These are phyloP conservation scores for Neonectria neomacrospora DNA, from an alignment of 2,329 filamentous ascomycete species.

Conservation along the genomic window DNA sequence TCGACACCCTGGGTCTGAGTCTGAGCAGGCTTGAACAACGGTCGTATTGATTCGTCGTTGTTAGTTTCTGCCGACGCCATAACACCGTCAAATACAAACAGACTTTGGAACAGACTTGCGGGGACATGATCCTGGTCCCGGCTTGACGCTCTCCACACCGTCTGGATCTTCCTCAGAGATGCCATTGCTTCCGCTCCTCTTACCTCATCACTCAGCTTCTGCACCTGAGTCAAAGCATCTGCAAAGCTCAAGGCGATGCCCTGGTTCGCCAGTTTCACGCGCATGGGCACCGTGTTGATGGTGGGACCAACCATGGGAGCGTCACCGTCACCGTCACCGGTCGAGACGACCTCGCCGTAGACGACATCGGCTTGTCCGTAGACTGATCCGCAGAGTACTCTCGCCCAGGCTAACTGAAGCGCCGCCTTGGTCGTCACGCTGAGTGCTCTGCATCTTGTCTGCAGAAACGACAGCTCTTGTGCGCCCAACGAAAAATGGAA, in stretches of 20 bases:
- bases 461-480: slow-evolving; percentile 18
- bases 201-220: slow-evolving; percentile 32
- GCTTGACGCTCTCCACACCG: slow-evolving; percentile 36
- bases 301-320: background rate
- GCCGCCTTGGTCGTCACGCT: slow-evolving; percentile 33
- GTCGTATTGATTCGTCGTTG: background rate
- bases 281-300: background rate
- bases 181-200: slow-evolving; percentile 32
- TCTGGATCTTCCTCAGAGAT: slow-evolving; percentile 37
- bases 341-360: slow-evolving; percentile 36
- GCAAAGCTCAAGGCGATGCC: background rate
- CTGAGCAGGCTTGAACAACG: background rate
- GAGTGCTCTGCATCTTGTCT: slow-evolving; percentile 24
- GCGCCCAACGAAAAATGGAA: background rate
- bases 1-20: background rate
- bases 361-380: slow-evolving; percentile 36
- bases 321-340: background rate
- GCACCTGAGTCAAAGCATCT: slow-evolving; percentile 1
- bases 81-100: slow-evolving; percentile 42
- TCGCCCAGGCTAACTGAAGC: slow-evolving; percentile 39
- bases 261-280: background rate
- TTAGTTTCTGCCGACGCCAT: background rate
- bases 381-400: slow-evolving; percentile 37
- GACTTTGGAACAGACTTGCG: slow-evolving; percentile 37
- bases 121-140: slow-evolving; percentile 12